Base-by-base conservation (phyloP, 2,329 filamentous ascomycete species). In the Alternaria sp. region DNA sequence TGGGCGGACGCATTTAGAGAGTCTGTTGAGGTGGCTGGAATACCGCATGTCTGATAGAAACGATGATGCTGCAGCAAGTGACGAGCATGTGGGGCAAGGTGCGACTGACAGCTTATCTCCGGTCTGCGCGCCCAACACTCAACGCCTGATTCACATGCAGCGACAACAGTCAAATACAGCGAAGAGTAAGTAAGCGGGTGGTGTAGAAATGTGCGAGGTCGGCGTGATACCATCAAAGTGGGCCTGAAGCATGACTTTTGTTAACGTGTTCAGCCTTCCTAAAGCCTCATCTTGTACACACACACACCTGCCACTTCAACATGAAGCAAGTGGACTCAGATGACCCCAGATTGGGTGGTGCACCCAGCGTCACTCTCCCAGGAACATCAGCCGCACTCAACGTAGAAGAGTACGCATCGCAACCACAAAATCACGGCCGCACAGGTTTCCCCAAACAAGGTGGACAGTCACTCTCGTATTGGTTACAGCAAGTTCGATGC, bases 401-500 rank as follows among this genome's bases (percentile, higher is more conserved):
- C 6, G 66, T 66, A 8, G 70, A 72, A 15, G 69, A 70, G 8
- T 62, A 73, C 19, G 71, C 67, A 21, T 65, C 70, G 5, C 12
- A 57, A 19, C 55, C 57, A 25, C 47, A 58, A 17, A 46, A 51
- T 21, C 58, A 46, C 12, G 51, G 44, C 23, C 62, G 66, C n/a
- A 72, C 66, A 7, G 69, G 70, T 0, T 74, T 73, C 19, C 68
- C 72, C 4, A 75, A 73, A 49, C 65, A 68, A 68, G 54, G 61
- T 15, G 69, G 72, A 19, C 72, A 75, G 45, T 74, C 72, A 17
- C 62, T 74, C 1, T 74, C 71, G 12, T 73, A 73, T 28, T 75
- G 73, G 72, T 61, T 74, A 7, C 72, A 75, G 47, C 68, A 75
- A 64, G 71, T 75, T n/a, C 64, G 72, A 12, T 68, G 65, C 32